Percentiles rank a stretch among this genome's conserved stretches.
Evolutionary conservation across 345 rosid genomes (phyloP).

Genomic region (Bruguiera sexangula): DNA sequence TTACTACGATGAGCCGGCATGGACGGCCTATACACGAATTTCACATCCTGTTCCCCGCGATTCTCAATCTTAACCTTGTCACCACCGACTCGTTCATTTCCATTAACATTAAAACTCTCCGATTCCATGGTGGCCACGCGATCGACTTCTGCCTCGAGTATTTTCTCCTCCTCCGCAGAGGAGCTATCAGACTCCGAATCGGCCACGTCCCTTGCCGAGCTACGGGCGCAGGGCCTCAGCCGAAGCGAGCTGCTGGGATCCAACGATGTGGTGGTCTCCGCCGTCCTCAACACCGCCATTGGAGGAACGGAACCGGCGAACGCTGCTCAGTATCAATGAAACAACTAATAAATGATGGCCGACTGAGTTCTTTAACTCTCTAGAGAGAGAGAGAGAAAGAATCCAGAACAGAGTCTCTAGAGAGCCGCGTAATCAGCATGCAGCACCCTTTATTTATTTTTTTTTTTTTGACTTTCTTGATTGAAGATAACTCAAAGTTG

Average conservation of each 20-base stretch:
- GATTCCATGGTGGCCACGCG: neutral
- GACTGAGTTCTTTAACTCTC: too few relatives aligned
- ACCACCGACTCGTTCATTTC: neutral
- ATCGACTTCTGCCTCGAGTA: neutral
- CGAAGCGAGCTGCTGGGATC: slow-evolving; percentile 48
- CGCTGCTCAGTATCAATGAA: neutral
- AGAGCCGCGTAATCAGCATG: too few relatives aligned
- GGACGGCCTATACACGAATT: slow-evolving; percentile 60
- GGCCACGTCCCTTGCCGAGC: slow-evolving; percentile 12
- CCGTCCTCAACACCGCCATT: slow-evolving; percentile 43
- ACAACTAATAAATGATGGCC: neutral
- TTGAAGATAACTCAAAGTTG: too few relatives aligned
- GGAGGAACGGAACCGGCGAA: neutral
- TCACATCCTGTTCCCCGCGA: slow-evolving; percentile 30
- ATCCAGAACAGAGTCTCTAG: too few relatives aligned
- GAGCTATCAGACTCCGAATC: slow-evolving; percentile 14
- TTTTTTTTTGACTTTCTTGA: too few relatives aligned
- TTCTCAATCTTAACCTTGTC: slow-evolving; percentile 20
- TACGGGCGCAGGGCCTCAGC: slow-evolving; percentile 28
- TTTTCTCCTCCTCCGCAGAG: neutral
- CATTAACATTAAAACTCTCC: slow-evolving; percentile 3
- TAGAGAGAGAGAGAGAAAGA: too few relatives aligned
- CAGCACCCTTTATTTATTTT: too few relatives aligned
- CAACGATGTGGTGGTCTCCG: slow-evolving; percentile 10
- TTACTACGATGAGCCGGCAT: slow-evolving; percentile 70